Conservation (phyloP, 768 basidiomycete genomes). For the Boletus sp. region DNA sequence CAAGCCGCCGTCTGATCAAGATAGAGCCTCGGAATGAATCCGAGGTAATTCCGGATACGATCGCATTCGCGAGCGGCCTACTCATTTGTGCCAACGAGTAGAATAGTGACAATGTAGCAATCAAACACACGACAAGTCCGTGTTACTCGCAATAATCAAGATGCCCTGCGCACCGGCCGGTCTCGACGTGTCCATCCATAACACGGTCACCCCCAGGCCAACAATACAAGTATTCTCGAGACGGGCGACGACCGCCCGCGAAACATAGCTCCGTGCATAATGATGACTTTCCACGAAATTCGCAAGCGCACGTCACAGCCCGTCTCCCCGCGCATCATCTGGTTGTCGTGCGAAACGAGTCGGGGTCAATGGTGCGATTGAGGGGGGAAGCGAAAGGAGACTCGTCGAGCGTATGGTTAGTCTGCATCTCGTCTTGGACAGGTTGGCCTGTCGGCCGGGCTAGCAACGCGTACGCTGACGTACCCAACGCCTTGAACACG, state of each 20-base stretch:
- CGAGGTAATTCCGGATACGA: background rate
- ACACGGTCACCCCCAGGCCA: too few relatives aligned
- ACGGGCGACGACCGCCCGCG: background rate
- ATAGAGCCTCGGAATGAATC: background rate
- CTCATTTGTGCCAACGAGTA: background rate
- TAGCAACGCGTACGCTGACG: conserved; percentile 79
- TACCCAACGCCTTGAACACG: conserved; percentile 81
- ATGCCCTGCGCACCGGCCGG: background rate
- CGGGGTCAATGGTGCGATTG: conserved; percentile 60
- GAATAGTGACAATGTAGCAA: background rate
- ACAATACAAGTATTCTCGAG: background rate
- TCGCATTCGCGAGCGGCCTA: background rate
- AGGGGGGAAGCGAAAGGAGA: conserved; percentile 70
- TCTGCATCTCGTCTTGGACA: conserved; percentile 68
- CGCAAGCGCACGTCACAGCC: conserved; percentile 60
- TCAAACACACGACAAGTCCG: background rate
- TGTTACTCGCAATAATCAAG: background rate
- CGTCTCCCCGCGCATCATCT: conserved; percentile 54
- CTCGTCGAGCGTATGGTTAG: conserved; percentile 68
- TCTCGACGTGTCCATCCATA: background rate
- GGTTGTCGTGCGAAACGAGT: conserved; percentile 86
- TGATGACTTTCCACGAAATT: conserved; percentile 66
- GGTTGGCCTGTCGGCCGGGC: conserved; percentile 64
- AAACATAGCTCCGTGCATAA: conserved; percentile 62
- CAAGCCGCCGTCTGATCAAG: background rate